Evolutionary conservation across 768 basidiomycete species (phyloP), one percentile per base, ranked within the genome.

Genomic region (Naganishia friedmannii): DNA sequence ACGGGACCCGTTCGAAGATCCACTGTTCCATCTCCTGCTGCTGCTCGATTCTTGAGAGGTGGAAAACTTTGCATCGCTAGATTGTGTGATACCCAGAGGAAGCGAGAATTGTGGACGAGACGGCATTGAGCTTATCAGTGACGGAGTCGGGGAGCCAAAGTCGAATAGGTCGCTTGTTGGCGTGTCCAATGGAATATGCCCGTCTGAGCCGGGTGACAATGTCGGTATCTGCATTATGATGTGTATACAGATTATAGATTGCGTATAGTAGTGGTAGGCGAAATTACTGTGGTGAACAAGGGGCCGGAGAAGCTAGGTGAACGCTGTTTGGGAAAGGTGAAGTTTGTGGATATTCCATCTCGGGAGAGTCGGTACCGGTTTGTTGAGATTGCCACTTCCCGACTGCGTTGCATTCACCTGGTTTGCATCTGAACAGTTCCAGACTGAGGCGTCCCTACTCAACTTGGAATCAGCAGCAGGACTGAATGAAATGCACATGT

Each of bases 1-100:
- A 3, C 42, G 21, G 19, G 60, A 63, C 13, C 60, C 42, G 5
- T 26, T 42, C 23, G 60, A 63, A 0, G 60, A 63, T 28, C 39
- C 23, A 45, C 60, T 63, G 10, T 63, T 45, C 60, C 60, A 63
- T 26, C 60, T 42, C 15, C 26, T 46, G 23, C 37, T 42, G 26
- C 39, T 45, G 3, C 17, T 19, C 8, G n/a, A 31, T 58, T n/a
- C 4, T n/a, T 58, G n/a, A 1, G 48, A 51, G 23, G 3, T 26
- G 23, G 23, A 26, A 7, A n/a, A 7, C n/a, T 51, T 51, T 8
- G 48, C 6, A 21, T 26, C n/a, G 1, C 23, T 13, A 51, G 19
- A 8, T 6, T 51, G 3, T 26, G 23, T 51, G 6, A 7, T 51
- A 26, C 12, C 48, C 3, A 23, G 48, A 26, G 48, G 48, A 26